Conservation (phyloP, 306 rosid species). For the Pyrus bretschneideri region DNA sequence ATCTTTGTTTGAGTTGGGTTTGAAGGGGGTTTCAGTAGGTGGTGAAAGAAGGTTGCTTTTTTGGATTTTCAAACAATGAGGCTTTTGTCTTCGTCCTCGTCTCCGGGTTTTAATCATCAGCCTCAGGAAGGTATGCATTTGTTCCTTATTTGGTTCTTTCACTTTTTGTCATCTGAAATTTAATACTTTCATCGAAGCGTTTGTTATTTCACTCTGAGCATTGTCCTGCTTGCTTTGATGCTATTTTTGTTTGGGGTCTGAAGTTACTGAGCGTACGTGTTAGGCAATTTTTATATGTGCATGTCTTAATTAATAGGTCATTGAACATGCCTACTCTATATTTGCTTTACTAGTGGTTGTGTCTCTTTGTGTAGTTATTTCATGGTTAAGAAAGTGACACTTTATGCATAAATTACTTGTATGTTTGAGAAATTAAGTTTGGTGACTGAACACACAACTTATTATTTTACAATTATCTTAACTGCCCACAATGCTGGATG, state of each 20-base stretch:
- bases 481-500: not conserved
- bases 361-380: not conserved
- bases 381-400: not conserved
- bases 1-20: constrained; percentile 15
- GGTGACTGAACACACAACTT: not conserved
- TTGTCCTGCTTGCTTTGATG: not conserved
- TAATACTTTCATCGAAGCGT: not conserved
- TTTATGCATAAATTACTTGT: not conserved
- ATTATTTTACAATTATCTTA: not conserved
- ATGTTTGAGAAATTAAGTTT: constrained; percentile 4
- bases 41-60: constrained; percentile 8
- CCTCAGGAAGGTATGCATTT: constrained; percentile 41
- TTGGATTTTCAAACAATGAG: constrained; percentile 30
- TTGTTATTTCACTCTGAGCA: not conserved
- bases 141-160: not conserved
- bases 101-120: constrained; percentile 44
- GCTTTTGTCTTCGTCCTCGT: constrained; percentile 36
- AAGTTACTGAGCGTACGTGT: not conserved
- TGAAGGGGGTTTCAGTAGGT: constrained; percentile 18
- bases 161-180: not conserved
- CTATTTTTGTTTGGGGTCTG: not conserved
- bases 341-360: not conserved
- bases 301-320: not conserved
- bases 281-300: not conserved
- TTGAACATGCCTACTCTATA: not conserved